Percentiles rank a stretch among this genome's conserved stretches.
Conservation (phyloP, 208 protist genomes). For the Trichomonas gallinae region DNA sequence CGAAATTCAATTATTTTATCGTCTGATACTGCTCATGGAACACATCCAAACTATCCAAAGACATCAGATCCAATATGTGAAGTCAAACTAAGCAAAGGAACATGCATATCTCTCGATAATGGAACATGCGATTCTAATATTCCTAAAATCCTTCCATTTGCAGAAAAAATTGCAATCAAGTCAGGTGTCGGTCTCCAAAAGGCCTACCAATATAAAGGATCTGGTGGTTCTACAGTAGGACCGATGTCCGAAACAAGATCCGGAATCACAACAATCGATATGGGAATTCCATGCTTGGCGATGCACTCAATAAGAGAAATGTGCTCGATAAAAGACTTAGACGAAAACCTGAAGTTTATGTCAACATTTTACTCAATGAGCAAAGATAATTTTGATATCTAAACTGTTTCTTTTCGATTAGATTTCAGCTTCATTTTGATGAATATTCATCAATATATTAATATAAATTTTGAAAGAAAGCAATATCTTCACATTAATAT, state of each 20-base stretch:
- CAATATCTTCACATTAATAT: no score
- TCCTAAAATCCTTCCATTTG: neutral
- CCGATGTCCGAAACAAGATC: neutral
- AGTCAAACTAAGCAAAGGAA: neutral
- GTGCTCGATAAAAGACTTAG: neutral
- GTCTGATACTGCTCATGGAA: neutral
- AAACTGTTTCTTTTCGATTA: neutral
- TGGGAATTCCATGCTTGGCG: neutral
- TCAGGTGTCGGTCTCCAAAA: neutral
- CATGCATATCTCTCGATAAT: neutral
- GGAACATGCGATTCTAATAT: neutral
- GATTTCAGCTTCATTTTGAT: no score
- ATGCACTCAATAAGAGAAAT: conserved; percentile 6
- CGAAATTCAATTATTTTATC: neutral
- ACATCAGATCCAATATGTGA: neutral
- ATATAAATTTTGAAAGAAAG: no score
- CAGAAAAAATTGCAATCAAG: neutral
- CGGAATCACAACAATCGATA: neutral
- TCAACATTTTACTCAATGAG: neutral
- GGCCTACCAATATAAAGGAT: neutral
- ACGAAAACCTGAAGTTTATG: neutral
- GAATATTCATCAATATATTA: no score
- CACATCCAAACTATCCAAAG: neutral
- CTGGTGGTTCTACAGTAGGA: neutral
- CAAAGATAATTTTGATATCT: neutral